A percentile compares a stretch with the other conserved stretches of the same genome.
These are phyloP conservation scores for Aspergillus taichungensis DNA, from an alignment of 495 filamentous ascomycete species.

Conservation along the genomic window DNA sequence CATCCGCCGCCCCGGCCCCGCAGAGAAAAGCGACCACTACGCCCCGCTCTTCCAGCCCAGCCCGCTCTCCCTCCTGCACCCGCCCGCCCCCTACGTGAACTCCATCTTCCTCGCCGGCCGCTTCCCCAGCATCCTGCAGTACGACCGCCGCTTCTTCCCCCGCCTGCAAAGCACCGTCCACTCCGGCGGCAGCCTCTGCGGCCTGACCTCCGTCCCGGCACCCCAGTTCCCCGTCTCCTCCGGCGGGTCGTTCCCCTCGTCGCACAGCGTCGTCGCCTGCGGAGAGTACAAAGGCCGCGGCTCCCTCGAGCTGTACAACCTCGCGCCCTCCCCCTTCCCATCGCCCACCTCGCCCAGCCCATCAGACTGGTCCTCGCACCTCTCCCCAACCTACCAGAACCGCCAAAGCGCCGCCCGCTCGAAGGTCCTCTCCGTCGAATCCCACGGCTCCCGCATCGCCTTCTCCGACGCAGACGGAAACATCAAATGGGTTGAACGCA, in stretches of 20 bases:
- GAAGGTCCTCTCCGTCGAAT: slow-evolving; percentile 74
- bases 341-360: slow-evolving; percentile 10
- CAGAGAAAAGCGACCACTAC: slow-evolving; percentile 41
- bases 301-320: slow-evolving; percentile 77
- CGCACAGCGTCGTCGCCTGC: slow-evolving; percentile 65
- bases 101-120: slow-evolving; percentile 61
- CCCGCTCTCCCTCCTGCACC: slow-evolving; percentile 74
- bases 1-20: slow-evolving; percentile 33
- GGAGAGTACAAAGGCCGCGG: slow-evolving; percentile 95
- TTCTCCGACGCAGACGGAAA: slow-evolving; percentile 78
- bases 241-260: slow-evolving; percentile 41
- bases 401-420: slow-evolving; percentile 73
- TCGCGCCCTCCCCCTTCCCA: slow-evolving; percentile 28
- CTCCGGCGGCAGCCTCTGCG: slow-evolving; percentile 74
- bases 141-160: slow-evolving; percentile 82
- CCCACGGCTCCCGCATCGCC: slow-evolving; percentile 77
- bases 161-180: slow-evolving; percentile 67
- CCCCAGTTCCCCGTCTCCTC: slow-evolving; percentile 42
- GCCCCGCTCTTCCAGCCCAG: slow-evolving; percentile 73
- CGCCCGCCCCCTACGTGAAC: slow-evolving; percentile 46
- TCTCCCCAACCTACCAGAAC: slow-evolving; percentile 51
- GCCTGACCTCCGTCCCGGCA: slow-evolving; percentile 64
- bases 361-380: slow-evolving; percentile 26
- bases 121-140: slow-evolving; percentile 83
- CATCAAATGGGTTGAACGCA: slow-evolving; percentile 86